Evolutionary conservation across 2,329 filamentous ascomycete genomes (phyloP).

Genomic region (Penicillium sp.): DNA sequence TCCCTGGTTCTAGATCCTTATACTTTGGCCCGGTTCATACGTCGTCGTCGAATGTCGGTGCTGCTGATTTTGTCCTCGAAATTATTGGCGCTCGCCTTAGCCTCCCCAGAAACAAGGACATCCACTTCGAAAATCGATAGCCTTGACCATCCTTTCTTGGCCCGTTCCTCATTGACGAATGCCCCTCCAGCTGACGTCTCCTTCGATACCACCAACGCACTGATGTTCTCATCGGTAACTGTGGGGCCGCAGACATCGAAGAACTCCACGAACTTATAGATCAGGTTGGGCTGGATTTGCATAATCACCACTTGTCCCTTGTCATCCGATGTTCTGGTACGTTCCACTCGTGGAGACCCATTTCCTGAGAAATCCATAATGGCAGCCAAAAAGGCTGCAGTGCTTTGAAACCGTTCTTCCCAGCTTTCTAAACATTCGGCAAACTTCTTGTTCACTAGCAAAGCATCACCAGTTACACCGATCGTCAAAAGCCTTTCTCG

Average conservation of each 20-base stretch:
- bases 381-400: constrained; percentile 68
- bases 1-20: constrained; percentile 2
- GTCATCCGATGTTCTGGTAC: constrained; percentile 36
- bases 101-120: constrained; percentile 70
- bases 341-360: constrained; percentile 28
- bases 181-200: constrained; percentile 83
- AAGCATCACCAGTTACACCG: constrained; percentile 83
- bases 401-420: constrained; percentile 67
- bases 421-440: constrained; percentile 78
- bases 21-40: constrained; percentile 39
- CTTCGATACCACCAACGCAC: constrained; percentile 78
- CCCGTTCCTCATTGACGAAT: constrained; percentile 81
- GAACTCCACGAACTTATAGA: constrained; percentile 78
- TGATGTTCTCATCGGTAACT: constrained; percentile 74
- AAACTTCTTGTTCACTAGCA: constrained; percentile 87
- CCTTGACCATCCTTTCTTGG: constrained; percentile 70
- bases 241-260: constrained; percentile 89
- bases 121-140: constrained; percentile 87
- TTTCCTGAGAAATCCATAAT: constrained; percentile 59
- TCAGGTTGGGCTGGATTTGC: constrained; percentile 61
- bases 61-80: constrained; percentile 90
- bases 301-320: constrained; percentile 41
- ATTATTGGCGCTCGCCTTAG: constrained; percentile 43
- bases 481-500: constrained; percentile 65
- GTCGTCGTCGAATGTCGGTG: constrained; percentile 70